phyloP scores from a whole-genome alignment of 345 rosid species.

The Salix udensis region DNA sequence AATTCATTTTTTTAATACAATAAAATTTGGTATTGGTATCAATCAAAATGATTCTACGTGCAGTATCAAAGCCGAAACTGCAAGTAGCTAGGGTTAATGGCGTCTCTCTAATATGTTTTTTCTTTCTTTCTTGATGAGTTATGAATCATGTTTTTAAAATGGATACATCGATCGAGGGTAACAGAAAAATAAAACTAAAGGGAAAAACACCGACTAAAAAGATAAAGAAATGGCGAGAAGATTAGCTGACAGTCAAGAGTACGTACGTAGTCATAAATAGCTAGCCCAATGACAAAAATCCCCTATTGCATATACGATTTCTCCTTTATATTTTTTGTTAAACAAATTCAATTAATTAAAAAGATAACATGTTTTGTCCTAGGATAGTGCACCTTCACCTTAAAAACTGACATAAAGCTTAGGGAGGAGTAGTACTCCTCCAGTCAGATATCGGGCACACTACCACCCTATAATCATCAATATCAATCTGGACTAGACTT shows the following conservation, averaged over 20 bases:
- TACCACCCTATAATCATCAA: neutral
- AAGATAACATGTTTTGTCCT: neutral
- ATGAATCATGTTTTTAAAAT: neutral
- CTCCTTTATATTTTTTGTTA: neutral
- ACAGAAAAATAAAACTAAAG: neutral
- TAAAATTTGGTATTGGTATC: too few relatives aligned
- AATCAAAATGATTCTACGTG: too few relatives aligned
- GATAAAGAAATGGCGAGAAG: neutral
- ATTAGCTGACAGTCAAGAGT: neutral
- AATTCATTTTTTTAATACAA: too few relatives aligned
- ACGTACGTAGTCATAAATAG: too few relatives aligned
- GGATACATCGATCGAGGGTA: neutral
- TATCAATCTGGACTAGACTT: neutral
- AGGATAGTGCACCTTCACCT: constrained; percentile 3
- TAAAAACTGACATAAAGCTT: neutral
- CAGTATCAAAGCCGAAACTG: neutral
- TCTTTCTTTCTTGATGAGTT: too few relatives aligned
- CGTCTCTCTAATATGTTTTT: neutral
- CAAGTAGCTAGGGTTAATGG: neutral
- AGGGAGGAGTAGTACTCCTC: neutral
- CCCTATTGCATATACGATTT: neutral
- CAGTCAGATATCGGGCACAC: neutral
- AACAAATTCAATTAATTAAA: neutral
- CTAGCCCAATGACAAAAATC: neutral
- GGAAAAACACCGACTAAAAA: neutral